Conservation (phyloP, 169 alveolate genomes). For the Cyclospora cayetanensis region DNA sequence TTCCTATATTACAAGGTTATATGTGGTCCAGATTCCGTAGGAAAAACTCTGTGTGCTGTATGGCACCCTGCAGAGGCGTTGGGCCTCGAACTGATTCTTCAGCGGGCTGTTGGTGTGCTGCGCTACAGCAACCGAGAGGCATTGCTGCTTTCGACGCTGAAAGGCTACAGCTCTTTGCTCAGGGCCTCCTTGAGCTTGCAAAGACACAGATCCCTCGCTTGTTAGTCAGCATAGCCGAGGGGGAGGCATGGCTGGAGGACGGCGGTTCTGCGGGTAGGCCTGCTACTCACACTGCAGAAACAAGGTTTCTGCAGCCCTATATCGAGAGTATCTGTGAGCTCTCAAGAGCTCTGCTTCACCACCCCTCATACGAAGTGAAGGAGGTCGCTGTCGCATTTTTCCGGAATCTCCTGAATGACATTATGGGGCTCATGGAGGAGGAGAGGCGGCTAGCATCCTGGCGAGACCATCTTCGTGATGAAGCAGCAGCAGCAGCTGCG, state of each 20-base stretch:
- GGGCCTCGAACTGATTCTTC: too few species aligned
- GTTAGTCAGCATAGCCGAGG: neutral
- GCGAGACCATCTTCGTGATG: constrained; percentile 43
- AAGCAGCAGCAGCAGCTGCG: constrained; percentile 41
- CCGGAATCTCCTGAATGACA: constrained; percentile 65
- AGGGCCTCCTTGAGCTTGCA: constrained; percentile 17
- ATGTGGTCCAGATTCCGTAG: too few species aligned
- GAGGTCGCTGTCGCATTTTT: constrained; percentile 45
- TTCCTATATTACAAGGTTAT: neutral
- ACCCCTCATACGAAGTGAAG: constrained; percentile 60
- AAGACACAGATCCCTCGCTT: constrained; percentile 48
- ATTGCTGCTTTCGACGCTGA: constrained; percentile 39
- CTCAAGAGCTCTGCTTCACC: constrained; percentile 43
- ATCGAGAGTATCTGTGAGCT: constrained; percentile 42
- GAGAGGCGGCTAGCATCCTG: constrained; percentile 47
- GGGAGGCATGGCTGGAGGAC: constrained; percentile 16
- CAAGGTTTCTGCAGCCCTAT: constrained; percentile 20
- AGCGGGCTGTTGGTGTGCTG: too few species aligned
- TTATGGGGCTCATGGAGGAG: constrained; percentile 35
- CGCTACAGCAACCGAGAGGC: constrained; percentile 37
- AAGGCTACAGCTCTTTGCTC: constrained; percentile 21
- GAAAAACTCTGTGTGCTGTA: too few species aligned
- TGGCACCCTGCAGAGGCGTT: too few species aligned
- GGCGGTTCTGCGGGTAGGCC: neutral
- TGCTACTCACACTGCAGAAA: neutral